Conservation (phyloP, 495 filamentous ascomycete genomes). For the Aspergillus haitiensis region DNA sequence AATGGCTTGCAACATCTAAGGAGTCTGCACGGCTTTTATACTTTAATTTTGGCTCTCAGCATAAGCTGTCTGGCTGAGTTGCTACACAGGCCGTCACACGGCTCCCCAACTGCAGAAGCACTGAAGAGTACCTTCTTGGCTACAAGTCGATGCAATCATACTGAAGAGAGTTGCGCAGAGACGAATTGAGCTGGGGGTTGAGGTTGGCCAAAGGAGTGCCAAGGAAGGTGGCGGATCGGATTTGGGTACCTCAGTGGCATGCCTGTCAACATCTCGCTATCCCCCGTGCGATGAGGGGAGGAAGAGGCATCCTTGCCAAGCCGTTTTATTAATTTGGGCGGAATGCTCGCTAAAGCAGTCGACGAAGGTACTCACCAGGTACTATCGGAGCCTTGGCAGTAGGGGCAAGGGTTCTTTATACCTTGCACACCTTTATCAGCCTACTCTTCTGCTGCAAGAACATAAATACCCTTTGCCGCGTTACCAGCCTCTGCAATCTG, state of each 20-base stretch:
- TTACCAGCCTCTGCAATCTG: background rate
- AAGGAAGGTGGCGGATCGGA: background rate
- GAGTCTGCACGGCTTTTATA: too few relatives aligned
- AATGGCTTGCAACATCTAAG: background rate
- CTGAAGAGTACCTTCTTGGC: background rate
- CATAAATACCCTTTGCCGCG: slow-evolving; percentile 2
- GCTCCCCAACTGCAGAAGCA: too few relatives aligned
- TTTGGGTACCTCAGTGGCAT: slow-evolving; percentile 2
- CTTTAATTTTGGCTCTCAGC: too few relatives aligned
- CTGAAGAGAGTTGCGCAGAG: background rate
- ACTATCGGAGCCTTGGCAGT: slow-evolving; percentile 5
- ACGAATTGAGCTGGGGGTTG: too few relatives aligned
- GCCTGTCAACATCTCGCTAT: background rate
- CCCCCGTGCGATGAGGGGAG: background rate
- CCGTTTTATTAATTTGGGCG: background rate
- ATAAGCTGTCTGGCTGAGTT: too few relatives aligned
- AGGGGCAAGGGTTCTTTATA: background rate
- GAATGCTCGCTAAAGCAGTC: background rate
- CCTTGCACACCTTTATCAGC: background rate
- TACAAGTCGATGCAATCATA: background rate
- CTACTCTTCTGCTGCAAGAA: background rate
- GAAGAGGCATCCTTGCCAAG: background rate
- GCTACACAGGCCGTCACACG: too few relatives aligned
- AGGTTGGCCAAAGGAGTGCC: background rate
- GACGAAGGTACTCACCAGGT: slow-evolving; percentile 6